phyloP scores from a whole-genome alignment of 108 stramenopile species.

The Cylindrotheca fusiformis region DNA sequence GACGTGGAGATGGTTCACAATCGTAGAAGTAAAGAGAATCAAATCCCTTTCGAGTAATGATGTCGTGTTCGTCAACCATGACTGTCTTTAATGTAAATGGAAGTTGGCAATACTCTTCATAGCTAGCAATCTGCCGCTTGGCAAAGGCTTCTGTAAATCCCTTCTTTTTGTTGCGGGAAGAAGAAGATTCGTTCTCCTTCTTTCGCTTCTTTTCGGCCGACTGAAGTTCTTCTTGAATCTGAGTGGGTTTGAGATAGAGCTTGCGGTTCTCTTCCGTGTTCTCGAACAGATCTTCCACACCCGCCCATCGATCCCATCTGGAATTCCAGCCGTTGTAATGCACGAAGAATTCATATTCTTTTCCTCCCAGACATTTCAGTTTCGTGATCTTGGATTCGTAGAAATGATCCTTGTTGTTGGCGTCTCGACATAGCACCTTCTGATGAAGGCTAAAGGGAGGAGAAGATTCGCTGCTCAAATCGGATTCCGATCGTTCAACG shows the following conservation, averaged over 20 bases:
- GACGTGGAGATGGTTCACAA: constrained; percentile 1
- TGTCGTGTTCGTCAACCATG: constrained; percentile 64
- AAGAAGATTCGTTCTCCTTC: neutral
- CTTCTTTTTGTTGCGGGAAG: neutral
- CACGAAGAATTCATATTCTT: constrained; percentile 63
- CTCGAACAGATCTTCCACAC: constrained; percentile 40
- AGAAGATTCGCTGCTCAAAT: neutral
- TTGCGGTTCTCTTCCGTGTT: constrained; percentile 27
- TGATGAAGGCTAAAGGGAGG: constrained; percentile 2
- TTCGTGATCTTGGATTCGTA: constrained; percentile 3
- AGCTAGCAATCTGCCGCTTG: neutral
- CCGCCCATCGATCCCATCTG: constrained; percentile 81
- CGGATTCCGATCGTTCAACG: neutral
- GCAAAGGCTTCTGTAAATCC: neutral
- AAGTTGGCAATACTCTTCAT: constrained; percentile 44
- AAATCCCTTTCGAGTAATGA: constrained; percentile 54
- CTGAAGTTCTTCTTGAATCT: neutral
- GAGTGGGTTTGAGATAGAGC: neutral
- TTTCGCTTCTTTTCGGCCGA: neutral
- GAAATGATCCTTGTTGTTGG: neutral
- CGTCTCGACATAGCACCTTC: constrained; percentile 3
- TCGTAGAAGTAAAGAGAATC: constrained; percentile 20
- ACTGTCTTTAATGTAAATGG: constrained; percentile 70
- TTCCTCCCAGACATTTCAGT: neutral
- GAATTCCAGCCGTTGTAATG: constrained; percentile 77